These are phyloP conservation scores for Micractinium sp. DNA, from an alignment of 139 green algal species.

Conservation along the genomic window DNA sequence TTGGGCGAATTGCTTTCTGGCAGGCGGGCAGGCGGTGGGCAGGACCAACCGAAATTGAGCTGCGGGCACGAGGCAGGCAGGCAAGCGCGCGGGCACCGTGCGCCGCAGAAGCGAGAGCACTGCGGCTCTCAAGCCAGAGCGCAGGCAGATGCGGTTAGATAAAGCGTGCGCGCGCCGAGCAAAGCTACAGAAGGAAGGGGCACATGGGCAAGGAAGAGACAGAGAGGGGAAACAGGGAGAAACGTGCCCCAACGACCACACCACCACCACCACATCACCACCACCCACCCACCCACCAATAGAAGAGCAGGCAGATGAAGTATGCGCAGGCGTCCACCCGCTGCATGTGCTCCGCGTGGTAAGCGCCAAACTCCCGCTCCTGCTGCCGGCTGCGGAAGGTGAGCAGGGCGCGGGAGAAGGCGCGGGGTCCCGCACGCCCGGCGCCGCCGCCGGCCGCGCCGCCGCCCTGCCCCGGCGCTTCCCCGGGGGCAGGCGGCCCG, in stretches of 20 bases:
- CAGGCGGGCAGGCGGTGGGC: not conserved
- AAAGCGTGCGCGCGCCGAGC: too few species aligned
- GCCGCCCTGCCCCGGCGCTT: not conserved
- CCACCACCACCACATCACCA: not conserved
- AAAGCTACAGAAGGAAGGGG: too few species aligned
- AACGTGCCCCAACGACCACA: too few species aligned
- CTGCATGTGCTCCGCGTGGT: not conserved
- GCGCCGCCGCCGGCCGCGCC: not conserved
- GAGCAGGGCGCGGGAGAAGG: not conserved
- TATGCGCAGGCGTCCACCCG: not conserved
- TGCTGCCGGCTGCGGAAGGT: not conserved
- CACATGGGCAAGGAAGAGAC: too few species aligned
- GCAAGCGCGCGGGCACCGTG: not conserved
- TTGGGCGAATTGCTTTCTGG: not conserved
- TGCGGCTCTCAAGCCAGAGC: too few species aligned
- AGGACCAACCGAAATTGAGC: not conserved
- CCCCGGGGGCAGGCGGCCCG: not conserved
- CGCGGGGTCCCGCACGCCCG: not conserved
- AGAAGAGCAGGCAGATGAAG: not conserved
- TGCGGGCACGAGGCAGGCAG: not conserved
- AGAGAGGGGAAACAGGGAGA: too few species aligned
- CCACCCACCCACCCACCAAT: not conserved
- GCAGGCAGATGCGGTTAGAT: too few species aligned
- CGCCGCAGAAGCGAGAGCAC: too few species aligned
- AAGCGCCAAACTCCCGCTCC: not conserved